Evolutionary conservation across 2,329 filamentous ascomycete species (phyloP).

Genomic region (Nannizziopsis barbatae): DNA sequence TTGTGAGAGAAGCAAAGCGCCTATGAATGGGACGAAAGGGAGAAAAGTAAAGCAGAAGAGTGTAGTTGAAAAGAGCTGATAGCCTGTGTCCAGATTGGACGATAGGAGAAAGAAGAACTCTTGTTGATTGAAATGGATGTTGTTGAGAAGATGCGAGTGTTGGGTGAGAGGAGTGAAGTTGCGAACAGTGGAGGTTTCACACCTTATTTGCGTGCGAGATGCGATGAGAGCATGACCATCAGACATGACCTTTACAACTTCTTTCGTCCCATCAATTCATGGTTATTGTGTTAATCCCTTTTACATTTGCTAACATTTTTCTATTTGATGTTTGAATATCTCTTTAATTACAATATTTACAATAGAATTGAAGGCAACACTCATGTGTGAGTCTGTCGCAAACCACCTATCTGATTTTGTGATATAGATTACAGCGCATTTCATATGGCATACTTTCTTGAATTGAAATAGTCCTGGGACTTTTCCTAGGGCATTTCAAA

Average conservation of each 20-base stretch:
- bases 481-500: no score
- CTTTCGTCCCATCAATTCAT: background rate
- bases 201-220: slow-evolving; percentile 6
- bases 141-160: slow-evolving; percentile 6
- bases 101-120: background rate
- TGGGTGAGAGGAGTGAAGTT: slow-evolving; percentile 5
- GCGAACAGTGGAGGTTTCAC: slow-evolving; percentile 13
- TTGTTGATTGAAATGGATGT: slow-evolving; percentile 6
- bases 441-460: no score
- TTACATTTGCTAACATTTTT: no score
- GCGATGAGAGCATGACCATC: slow-evolving; percentile 9
- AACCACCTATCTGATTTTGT: no score
- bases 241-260: background rate
- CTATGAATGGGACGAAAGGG: background rate
- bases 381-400: no score
- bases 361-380: no score
- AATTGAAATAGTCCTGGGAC: no score
- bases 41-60: background rate
- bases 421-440: no score
- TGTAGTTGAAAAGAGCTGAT: background rate
- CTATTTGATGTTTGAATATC: no score
- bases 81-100: background rate
- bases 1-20: background rate
- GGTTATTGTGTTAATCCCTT: no score
- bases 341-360: no score